A percentile compares a stretch with the other conserved stretches of the same genome.
These are phyloP conservation scores for Solioccasus polychromus DNA, from an alignment of 768 basidiomycete genomes.

Conservation along the genomic window DNA sequence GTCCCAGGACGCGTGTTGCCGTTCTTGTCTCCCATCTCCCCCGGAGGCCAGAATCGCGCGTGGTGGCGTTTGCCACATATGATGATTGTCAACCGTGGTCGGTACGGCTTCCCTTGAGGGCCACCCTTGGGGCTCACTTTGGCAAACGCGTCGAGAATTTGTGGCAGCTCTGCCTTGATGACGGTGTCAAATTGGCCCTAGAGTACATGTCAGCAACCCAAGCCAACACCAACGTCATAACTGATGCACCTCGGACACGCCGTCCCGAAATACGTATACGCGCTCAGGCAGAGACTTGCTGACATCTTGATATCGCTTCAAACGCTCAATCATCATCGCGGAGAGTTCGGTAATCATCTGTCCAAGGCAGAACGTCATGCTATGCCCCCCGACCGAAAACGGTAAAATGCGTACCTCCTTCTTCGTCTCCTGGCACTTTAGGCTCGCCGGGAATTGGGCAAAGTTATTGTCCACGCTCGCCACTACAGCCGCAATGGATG, in stretches of 20 bases:
- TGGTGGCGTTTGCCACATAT: constrained; percentile 77
- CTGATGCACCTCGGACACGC: constrained; percentile 68
- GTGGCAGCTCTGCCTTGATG: constrained; percentile 55
- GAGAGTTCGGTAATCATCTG: constrained; percentile 71
- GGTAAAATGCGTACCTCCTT: constrained; percentile 20
- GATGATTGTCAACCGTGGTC: constrained; percentile 64
- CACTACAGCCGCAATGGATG: constrained; percentile 82
- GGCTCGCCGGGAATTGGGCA: constrained; percentile 74
- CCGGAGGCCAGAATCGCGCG: constrained; percentile 56
- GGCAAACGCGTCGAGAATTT: constrained; percentile 60
- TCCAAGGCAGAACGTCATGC: background rate
- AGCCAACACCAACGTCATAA: background rate
- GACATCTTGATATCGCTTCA: constrained; percentile 53
- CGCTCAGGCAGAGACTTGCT: constrained; percentile 62
- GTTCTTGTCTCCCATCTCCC: constrained; percentile 51
- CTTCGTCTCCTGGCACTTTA: constrained; percentile 55
- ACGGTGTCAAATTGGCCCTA: constrained; percentile 75
- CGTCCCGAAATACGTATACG: constrained; percentile 74
- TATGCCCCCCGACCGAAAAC: background rate
- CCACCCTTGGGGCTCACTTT: constrained; percentile 40
- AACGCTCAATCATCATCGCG: constrained; percentile 69
- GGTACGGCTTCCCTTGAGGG: constrained; percentile 45
- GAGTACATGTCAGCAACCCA: background rate
- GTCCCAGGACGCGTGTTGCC: constrained; percentile 82
- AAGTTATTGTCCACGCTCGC: constrained; percentile 69